These are phyloP conservation scores for Bacidia gigantensis DNA, from an alignment of 495 filamentous ascomycete species.

Conservation along the genomic window DNA sequence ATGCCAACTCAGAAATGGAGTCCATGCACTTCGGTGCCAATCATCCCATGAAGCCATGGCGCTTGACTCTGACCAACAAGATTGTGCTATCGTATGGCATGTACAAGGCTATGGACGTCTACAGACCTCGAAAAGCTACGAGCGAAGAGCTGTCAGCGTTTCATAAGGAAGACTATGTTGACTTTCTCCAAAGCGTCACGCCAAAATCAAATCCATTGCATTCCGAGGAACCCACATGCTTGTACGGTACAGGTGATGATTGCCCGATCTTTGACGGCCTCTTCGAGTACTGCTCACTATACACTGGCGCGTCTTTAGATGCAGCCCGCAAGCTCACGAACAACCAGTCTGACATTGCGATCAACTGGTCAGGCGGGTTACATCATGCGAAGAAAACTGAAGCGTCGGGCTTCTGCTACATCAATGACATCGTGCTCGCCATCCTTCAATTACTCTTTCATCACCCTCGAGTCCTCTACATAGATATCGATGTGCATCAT, in stretches of 20 bases:
- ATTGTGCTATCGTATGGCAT: constrained; percentile 88
- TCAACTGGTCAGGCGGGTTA: constrained; percentile 98
- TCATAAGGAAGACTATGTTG: constrained; percentile 77
- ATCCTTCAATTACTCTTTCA: constrained; percentile 80
- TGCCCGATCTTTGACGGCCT: constrained; percentile 95
- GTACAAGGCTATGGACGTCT: constrained; percentile 90
- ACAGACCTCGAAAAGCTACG: constrained; percentile 65
- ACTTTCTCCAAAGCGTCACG: constrained; percentile 55
- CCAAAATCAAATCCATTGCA: constrained; percentile 17
- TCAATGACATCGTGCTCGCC: constrained; percentile 95
- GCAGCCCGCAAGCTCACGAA: constrained; percentile 81
- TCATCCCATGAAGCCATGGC: constrained; percentile 99
- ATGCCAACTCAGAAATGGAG: constrained; percentile 91
- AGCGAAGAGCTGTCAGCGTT: constrained; percentile 79
- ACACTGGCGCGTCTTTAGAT: constrained; percentile 77
- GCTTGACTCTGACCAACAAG: constrained; percentile 86
- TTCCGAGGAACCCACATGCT: constrained; percentile 10
- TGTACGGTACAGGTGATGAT: constrained; percentile 83
- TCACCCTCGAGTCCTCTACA: constrained; percentile 86
- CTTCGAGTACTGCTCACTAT: constrained; percentile 88
- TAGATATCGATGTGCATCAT: constrained; percentile 97
- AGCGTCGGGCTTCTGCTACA: constrained; percentile 92
- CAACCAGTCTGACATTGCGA: constrained; percentile 81
- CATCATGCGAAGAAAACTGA: constrained; percentile 94
- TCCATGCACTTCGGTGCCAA: constrained; percentile 87